Evolutionary conservation across 148 eudicot genomes (phyloP).

Genomic region (Cornus kousa): DNA sequence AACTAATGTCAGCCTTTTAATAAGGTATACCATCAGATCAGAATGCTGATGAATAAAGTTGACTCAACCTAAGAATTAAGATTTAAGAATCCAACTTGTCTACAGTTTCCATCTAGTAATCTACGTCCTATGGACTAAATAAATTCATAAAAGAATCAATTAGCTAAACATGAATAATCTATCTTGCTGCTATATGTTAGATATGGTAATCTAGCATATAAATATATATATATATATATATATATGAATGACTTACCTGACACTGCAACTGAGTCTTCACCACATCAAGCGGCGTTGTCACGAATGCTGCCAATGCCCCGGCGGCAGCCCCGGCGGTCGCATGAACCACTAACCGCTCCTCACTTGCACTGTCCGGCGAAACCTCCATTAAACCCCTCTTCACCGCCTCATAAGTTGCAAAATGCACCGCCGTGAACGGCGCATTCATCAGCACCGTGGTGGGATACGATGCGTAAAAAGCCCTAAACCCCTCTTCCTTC

Average conservation of each 20-base stretch:
- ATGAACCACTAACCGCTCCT: conserved; percentile 72
- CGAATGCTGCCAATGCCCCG: conserved; percentile 74
- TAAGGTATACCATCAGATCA: not conserved
- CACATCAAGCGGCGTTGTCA: conserved; percentile 91
- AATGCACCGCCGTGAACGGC: conserved; percentile 87
- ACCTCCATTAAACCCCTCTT: conserved; percentile 67
- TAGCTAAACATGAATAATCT: too few relatives aligned
- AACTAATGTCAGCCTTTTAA: too few relatives aligned
- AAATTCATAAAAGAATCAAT: too few relatives aligned
- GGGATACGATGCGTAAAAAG: conserved; percentile 80
- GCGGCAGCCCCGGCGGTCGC: conserved; percentile 97
- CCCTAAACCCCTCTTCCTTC: conserved; percentile 77
- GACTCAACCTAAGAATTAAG: not conserved
- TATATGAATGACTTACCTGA: conserved; percentile 45
- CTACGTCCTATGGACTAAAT: not conserved
- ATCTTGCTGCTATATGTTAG: too few relatives aligned
- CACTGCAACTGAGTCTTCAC: conserved; percentile 97
- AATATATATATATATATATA: too few relatives aligned
- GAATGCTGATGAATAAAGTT: not conserved
- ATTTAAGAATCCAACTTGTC: not conserved
- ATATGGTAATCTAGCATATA: not conserved
- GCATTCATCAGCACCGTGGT: conserved; percentile 95
- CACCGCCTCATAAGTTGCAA: conserved; percentile 86
- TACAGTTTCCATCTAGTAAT: not conserved
- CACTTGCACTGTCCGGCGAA: conserved; percentile 52